Conservation (phyloP, 768 basidiomycete species). For the Mycena alexandri region DNA sequence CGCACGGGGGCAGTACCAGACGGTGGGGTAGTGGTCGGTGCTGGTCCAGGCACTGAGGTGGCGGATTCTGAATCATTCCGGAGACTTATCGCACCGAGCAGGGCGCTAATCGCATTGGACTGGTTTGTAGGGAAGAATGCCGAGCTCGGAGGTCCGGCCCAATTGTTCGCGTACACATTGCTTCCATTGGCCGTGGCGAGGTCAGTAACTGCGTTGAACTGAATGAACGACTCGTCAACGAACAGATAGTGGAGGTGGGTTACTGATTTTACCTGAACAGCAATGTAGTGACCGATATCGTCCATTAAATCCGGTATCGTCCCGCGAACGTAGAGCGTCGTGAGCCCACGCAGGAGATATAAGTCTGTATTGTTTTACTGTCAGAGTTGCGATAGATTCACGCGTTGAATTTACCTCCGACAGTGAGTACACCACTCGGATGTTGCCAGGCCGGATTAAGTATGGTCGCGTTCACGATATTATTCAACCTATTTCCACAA, state of each 20-base stretch:
- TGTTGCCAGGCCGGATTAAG: constrained; percentile 11
- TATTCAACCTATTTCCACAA: neutral
- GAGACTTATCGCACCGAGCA: neutral
- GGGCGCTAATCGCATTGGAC: neutral
- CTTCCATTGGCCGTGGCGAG: neutral
- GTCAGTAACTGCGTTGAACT: constrained; percentile 8
- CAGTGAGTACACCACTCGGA: constrained; percentile 7
- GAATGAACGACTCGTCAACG: neutral
- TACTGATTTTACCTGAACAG: too few relatives aligned
- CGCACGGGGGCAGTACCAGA: too few relatives aligned
- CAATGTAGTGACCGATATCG: too few relatives aligned
- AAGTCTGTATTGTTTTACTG: too few relatives aligned
- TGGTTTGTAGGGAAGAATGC: neutral
- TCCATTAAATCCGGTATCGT: too few relatives aligned
- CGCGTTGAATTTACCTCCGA: constrained; percentile 7
- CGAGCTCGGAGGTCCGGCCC: neutral
- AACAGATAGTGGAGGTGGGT: neutral
- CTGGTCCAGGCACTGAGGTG: too few relatives aligned
- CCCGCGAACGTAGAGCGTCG: too few relatives aligned
- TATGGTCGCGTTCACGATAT: constrained; percentile 13
- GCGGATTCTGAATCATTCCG: neutral
- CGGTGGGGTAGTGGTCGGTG: too few relatives aligned
- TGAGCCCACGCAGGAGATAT: neutral
- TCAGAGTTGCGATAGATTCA: too few relatives aligned
- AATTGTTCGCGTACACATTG: too few relatives aligned